Evolutionary conservation across 2,329 filamentous ascomycete species (phyloP).

Genomic region (Truncatella angustata): DNA sequence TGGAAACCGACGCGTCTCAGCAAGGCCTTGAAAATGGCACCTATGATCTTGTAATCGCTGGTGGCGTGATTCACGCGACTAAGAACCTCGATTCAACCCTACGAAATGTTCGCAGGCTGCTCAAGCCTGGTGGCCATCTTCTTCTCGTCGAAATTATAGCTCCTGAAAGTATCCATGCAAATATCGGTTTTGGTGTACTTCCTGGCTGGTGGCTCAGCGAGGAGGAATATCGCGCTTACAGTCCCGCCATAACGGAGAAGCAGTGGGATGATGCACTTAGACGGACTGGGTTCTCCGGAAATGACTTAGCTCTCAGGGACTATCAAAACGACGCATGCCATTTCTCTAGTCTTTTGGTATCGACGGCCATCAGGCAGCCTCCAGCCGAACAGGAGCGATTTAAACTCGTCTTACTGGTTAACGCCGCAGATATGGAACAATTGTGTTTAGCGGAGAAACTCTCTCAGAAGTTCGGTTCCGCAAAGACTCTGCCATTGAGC

Average conservation of each 20-base stretch:
- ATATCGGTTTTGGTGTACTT: not conserved
- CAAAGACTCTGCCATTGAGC: too few relatives aligned
- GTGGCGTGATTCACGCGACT: slow-evolving; percentile 8
- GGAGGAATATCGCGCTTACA: not conserved
- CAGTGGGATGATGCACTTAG: slow-evolving; percentile 17
- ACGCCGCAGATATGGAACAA: too few relatives aligned
- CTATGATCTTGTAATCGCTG: slow-evolving; percentile 8
- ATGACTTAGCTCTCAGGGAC: too few relatives aligned
- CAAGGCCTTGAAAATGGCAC: too few relatives aligned
- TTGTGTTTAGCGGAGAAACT: too few relatives aligned
- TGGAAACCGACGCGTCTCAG: too few relatives aligned
- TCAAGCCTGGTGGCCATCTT: not conserved
- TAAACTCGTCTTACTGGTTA: too few relatives aligned
- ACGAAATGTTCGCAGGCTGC: not conserved
- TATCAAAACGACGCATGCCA: too few relatives aligned
- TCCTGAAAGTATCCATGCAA: not conserved
- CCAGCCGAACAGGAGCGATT: too few relatives aligned
- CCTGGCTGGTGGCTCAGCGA: not conserved
- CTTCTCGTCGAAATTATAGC: not conserved
- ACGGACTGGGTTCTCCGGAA: slow-evolving; percentile 19
- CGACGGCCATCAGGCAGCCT: too few relatives aligned
- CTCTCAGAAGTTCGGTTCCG: too few relatives aligned
- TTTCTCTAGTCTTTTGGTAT: too few relatives aligned
- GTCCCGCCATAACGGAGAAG: not conserved
- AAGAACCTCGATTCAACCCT: slow-evolving; percentile 4